Evolutionary conservation across 2,329 filamentous ascomycete species (phyloP).

Genomic region (Aspergillus fumigatus): DNA sequence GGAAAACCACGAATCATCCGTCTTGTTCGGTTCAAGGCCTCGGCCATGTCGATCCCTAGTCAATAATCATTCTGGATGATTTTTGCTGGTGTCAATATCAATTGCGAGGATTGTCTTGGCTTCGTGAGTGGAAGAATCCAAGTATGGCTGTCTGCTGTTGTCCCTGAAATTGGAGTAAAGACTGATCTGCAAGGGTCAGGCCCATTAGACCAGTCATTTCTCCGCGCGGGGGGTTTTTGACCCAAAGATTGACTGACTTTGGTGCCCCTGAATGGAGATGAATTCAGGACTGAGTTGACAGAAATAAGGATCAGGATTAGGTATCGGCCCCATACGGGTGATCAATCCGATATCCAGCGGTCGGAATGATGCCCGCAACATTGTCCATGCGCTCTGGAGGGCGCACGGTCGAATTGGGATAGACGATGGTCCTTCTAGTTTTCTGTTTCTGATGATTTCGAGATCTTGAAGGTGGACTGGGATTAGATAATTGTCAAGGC

Average conservation of each 20-base stretch:
- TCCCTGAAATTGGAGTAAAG: neutral
- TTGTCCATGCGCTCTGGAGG: neutral
- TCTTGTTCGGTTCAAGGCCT: slow-evolving; percentile 11
- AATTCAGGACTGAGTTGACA: too few relatives aligned
- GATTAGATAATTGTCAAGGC: neutral
- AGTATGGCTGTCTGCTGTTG: neutral
- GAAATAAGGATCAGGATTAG: neutral
- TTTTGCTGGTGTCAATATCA: neutral
- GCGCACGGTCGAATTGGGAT: neutral
- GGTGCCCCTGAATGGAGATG: neutral
- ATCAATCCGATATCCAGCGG: neutral
- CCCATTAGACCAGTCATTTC: neutral
- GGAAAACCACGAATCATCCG: neutral
- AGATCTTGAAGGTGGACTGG: neutral
- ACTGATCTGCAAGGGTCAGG: neutral
- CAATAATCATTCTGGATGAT: slow-evolving; percentile 13
- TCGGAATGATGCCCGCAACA: too few relatives aligned
- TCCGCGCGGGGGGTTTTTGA: neutral
- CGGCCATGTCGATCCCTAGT: slow-evolving; percentile 24
- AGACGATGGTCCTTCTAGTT: neutral
- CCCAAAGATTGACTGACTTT: too few relatives aligned
- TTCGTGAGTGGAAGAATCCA: slow-evolving; percentile 1
- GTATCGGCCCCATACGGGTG: too few relatives aligned
- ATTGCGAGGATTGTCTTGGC: neutral
- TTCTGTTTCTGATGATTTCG: neutral